Evolutionary conservation across 2,329 filamentous ascomycete genomes (phyloP).

Genomic region (Stagonosporopsis cucurbitacearum): DNA sequence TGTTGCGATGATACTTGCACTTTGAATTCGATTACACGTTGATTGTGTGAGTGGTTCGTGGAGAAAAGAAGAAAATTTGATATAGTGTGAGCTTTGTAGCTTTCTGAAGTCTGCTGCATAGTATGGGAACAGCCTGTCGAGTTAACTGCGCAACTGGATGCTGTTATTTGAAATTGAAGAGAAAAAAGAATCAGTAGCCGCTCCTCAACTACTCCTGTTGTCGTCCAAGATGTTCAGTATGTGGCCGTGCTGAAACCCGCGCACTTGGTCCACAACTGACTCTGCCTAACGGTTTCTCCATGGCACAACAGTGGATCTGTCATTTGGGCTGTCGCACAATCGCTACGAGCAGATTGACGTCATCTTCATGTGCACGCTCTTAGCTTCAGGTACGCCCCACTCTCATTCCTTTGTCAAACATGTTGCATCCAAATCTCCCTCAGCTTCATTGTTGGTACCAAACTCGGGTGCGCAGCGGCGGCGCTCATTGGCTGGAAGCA

Average conservation of each 20-base stretch:
- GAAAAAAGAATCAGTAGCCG: no score
- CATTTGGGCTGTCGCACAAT: neutral
- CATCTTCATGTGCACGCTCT: slow-evolving; percentile 3
- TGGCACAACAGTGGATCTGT: slow-evolving; percentile 14
- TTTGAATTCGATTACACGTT: no score
- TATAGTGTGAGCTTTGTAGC: no score
- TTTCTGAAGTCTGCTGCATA: no score
- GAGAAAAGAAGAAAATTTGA: no score
- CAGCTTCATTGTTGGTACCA: slow-evolving; percentile 15
- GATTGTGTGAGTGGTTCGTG: no score
- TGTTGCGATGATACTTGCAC: no score
- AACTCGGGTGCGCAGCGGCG: slow-evolving; percentile 1
- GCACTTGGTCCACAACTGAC: slow-evolving; percentile 6
- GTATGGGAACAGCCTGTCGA: no score
- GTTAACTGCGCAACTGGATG: no score
- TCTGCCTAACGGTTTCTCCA: slow-evolving; percentile 18
- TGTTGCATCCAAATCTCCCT: slow-evolving; percentile 16
- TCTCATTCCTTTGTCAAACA: slow-evolving; percentile 12
- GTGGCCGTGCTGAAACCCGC: neutral
- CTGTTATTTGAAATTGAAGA: no score
- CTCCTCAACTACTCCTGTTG: neutral
- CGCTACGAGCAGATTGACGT: slow-evolving; percentile 6
- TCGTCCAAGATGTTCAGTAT: neutral
- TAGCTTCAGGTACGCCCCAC: slow-evolving; percentile 17
- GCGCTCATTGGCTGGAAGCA: slow-evolving; percentile 13